phyloP scores from a whole-genome alignment of 2,329 filamentous ascomycete species.

The Cadophora sp. region DNA sequence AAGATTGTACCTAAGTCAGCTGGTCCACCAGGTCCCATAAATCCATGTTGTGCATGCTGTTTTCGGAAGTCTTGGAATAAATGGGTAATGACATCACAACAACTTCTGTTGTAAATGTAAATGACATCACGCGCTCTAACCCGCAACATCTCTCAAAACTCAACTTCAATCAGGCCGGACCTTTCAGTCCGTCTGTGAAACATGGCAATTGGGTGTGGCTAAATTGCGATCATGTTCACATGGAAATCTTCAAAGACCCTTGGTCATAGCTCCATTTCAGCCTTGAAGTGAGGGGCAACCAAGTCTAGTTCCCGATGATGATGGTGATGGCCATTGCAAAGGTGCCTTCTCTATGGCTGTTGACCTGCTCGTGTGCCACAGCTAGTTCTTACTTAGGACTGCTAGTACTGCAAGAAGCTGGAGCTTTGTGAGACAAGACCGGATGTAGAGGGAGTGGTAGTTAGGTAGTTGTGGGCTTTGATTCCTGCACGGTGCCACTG shows the following conservation, averaged over 20 bases:
- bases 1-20: background rate
- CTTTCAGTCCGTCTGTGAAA: slow-evolving; percentile 8
- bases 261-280: background rate
- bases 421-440: background rate
- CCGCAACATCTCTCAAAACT: background rate
- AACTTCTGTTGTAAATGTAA: background rate
- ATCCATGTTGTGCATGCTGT: background rate
- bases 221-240: slow-evolving; percentile 20
- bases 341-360: slow-evolving; percentile 5
- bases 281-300: background rate
- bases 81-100: slow-evolving; percentile 18
- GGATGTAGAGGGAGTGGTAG: too few species aligned
- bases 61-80: slow-evolving; percentile 1
- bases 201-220: slow-evolving; percentile 13
- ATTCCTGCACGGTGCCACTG: background rate
- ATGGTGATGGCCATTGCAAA: background rate
- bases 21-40: background rate
- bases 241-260: slow-evolving; percentile 23
- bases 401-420: background rate
- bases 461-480: background rate
- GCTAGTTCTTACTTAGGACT: background rate
- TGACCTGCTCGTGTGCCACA: slow-evolving; percentile 9
- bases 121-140: slow-evolving; percentile 24
- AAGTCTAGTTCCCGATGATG: background rate
- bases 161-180: background rate